Evolutionary conservation across 2,329 filamentous ascomycete genomes (phyloP), one percentile per base, ranked within the genome.

Genomic region (Ophiocordyceps camponoti-saundersi): DNA sequence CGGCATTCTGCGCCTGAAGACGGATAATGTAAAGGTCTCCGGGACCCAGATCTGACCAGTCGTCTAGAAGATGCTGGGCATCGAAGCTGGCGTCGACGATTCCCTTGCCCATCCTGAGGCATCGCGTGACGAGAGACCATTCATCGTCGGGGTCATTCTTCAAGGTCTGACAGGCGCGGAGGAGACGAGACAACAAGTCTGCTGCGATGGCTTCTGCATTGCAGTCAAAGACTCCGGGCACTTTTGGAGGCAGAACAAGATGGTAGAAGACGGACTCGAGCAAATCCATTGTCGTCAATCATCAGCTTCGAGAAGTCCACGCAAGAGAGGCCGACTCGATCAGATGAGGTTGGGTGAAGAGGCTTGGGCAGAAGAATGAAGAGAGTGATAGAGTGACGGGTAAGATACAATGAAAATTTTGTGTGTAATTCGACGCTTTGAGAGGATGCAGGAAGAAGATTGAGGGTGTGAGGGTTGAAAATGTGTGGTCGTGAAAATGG

Each of bases 1-100:
- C 58, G 1, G 61, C 57, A 45, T 65, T 65, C 26, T 65, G 63
- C 2, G 51, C 45, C 4, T 46, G 44, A 15, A 60, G 21, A 6
- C 55, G 49, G 0, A 58, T 46, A 3, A 46, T 30, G 6, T 56
- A 48, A 48, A 46, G 26, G 1, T 46, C 12, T 0, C 26, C n/a
- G 12, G 21, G 44, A 1, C 40, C 26, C 12, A 53, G 42, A 22
- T 47, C 39, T 3, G 21, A n/a, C 20, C 47, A 48, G 1, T 49
- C 18, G n/a, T 42, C 30, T 1, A 20, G n/a, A n/a, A 49, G 13
- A 8, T 18, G 3, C 8, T 18, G 49, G 30, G 29, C 12, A 1
- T 47, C 48, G 22, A 3, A 53, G 42, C 0, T 3, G 44, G 16
- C 18, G 1, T 42, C 12, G 10, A 34, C 20, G 2, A 55, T 30